Base-by-base conservation (phyloP, 495 filamentous ascomycete species). In the Aspergillus haitiensis region DNA sequence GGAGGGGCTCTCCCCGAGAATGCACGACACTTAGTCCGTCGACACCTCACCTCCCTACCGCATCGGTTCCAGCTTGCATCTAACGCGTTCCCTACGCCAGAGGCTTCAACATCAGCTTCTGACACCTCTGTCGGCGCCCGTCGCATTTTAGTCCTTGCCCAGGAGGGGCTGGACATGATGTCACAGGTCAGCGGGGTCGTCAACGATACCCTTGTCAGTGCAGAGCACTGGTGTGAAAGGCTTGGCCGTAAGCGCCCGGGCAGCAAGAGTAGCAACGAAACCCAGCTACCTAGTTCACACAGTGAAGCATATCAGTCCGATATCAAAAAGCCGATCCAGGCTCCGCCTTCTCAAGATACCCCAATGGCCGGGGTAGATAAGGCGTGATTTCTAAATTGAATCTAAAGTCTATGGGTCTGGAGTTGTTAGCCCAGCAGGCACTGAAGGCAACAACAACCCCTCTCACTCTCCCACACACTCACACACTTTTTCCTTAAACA, bases 121-220 rank as follows among this genome's bases (percentile, higher is more conserved):
- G 72, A 83, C 62, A 73, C 71, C 31, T 74, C 73, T 8, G 66
- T 78, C 31, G 76, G 80, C 16, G 90, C 89, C 3, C 83, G 88
- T 59, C 75, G 86, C 13, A 91, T 92, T 36, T 65, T 97, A 10
- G 84, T 92, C 0, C 82, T 98, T 34, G 92, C 91, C 2, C 88
- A 88, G 59, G 92, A 96, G 70, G 90, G 91, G 3, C 79, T 98
- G 21, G 89, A 95, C 62, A 93, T 96, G 83, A 89, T 97, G 81
- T 78, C 82, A 0, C 89, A 95, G 68, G 91, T 98, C 44, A 89
- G 83, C 27, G 84, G 83, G 0, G 86, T 93, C 0, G 83, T 97
- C 27, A 87, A 91, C 64, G 84, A 87, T n/a, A 96, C 93, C 5
- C 84, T 97, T 33, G 80, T 85, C 37, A 90, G 86, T 66, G 93